Evolutionary conservation across 2,329 filamentous ascomycete species (phyloP), one percentile per base, ranked within the genome.

Genomic region (Aspergillus floridensis): DNA sequence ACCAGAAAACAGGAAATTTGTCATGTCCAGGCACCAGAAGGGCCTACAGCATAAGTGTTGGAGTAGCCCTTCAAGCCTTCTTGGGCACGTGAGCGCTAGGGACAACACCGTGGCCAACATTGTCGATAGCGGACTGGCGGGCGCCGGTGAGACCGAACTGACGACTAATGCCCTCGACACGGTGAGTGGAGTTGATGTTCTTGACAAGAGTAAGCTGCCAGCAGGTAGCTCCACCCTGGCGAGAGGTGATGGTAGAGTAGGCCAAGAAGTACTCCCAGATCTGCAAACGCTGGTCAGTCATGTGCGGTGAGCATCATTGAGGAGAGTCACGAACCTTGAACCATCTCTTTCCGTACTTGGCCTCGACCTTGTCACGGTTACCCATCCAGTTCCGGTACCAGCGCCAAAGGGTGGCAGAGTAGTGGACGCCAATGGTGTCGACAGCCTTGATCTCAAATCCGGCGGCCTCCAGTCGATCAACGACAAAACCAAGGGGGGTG

Each of bases 311-410:
- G 11, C 10, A 11, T 22, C 12, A 38, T 46, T 1, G 29, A 32
- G 19, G 14, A 26, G 12, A 24, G 56, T 65, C 62, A 83, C 89
- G 81, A 84, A 93, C 90, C 77, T 93, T 88, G 86, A 91, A 99
- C 95, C 95, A 99, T 73, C 91, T 85, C 74, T 89, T 88, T 72
- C 95, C 95, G 74, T 98, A 98, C 84, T 97, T 98, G 73, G 90
- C 92, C 77, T 90, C 86, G 63, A 97, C 90, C 82, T 96, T 96
- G 60, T 96, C 91, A 68, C 85, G 83, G 84, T 98, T 98, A 79
- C 83, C 92, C 76, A 97, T 85, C 95, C 95, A 98, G 85, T 98
- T 98, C 67, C 95, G 86, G 83, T 98, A 98, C 95, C 95, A 98
- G 74, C 91, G 86, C 95, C 95, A 98, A 63, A 99, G 82, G 29